phyloP scores from a whole-genome alignment of 768 basidiomycete species.

The Chiua virens region DNA sequence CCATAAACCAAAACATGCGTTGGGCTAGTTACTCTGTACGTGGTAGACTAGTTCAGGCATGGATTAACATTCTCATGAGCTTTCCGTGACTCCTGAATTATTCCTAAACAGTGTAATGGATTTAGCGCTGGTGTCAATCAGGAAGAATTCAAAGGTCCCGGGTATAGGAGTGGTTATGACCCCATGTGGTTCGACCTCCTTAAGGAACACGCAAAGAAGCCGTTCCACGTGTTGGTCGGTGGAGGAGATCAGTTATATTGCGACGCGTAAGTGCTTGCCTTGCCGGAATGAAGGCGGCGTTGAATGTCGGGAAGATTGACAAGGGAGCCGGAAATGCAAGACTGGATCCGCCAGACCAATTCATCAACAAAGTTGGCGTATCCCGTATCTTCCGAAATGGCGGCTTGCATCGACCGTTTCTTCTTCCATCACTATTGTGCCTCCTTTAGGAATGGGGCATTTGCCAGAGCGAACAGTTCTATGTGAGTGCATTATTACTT shows the following conservation, averaged over 20 bases:
- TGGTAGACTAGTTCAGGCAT: conserved; percentile 3
- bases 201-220: conserved; percentile 69
- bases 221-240: conserved; percentile 90
- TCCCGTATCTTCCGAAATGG: conserved; percentile 70
- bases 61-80: not conserved
- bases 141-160: conserved; percentile 80
- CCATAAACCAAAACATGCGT: conserved; percentile 77
- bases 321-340: conserved; percentile 85
- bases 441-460: conserved; percentile 82
- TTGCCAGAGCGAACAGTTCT: conserved; percentile 85
- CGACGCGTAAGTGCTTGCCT: conserved; percentile 52
- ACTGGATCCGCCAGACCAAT: conserved; percentile 71
- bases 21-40: conserved; percentile 87
- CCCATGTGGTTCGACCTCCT: conserved; percentile 95
- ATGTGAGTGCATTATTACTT: conserved; percentile 54
- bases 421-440: conserved; percentile 92
- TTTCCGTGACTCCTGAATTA: not conserved
- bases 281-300: not conserved
- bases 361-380: conserved; percentile 56
- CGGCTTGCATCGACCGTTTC: conserved; percentile 76
- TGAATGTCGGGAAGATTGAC: conserved; percentile 51
- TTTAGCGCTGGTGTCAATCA: conserved; percentile 89
- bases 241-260: conserved; percentile 95
- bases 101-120: conserved; percentile 67
- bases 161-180: conserved; percentile 80